A percentile compares a stretch with the other conserved stretches of the same genome.
Conservation (phyloP, 2,329 filamentous ascomycete species). For the Endoconidiophora laricicola region DNA sequence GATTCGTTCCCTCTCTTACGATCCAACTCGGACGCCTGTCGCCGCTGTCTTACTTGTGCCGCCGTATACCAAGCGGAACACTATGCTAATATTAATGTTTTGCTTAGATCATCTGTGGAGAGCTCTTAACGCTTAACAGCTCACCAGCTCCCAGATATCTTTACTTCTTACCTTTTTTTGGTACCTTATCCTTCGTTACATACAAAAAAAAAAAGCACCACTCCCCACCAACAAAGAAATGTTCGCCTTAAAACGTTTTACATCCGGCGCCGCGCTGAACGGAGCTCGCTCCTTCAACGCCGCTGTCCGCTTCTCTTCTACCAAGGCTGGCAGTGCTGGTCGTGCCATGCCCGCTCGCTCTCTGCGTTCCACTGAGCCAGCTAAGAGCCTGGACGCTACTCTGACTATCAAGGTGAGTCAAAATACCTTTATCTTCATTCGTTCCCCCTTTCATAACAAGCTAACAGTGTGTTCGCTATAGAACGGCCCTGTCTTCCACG, state of each 20-base stretch:
- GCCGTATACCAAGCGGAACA: neutral
- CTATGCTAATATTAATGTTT: conserved; percentile 8
- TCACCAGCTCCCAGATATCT: conserved; percentile 13
- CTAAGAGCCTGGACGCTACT: conserved; percentile 56
- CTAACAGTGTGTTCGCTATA: conserved; percentile 20
- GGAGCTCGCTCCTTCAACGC: conserved; percentile 25
- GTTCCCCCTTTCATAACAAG: neutral
- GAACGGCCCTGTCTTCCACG: conserved; percentile 91
- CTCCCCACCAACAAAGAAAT: conserved; percentile 12
- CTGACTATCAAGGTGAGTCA: conserved; percentile 69
- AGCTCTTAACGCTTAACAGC: conserved; percentile 17
- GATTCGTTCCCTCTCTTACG: neutral
- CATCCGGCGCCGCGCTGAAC: conserved; percentile 20
- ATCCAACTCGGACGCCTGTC: neutral
- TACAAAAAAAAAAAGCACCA: conserved; percentile 3
- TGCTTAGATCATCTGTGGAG: conserved; percentile 27
- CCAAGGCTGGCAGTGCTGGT: conserved; percentile 46
- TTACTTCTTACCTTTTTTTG: conserved; percentile 14
- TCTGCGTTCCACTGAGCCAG: conserved; percentile 9
- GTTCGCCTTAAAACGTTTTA: conserved; percentile 28
- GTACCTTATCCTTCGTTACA: neutral
- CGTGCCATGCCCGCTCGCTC: conserved; percentile 34
- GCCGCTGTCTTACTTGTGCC: neutral
- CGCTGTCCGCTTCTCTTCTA: conserved; percentile 17
- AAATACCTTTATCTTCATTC: neutral